Base-by-base conservation (phyloP, 1,139 yeast genomes). In the Suhomyces yuchorum region DNA sequence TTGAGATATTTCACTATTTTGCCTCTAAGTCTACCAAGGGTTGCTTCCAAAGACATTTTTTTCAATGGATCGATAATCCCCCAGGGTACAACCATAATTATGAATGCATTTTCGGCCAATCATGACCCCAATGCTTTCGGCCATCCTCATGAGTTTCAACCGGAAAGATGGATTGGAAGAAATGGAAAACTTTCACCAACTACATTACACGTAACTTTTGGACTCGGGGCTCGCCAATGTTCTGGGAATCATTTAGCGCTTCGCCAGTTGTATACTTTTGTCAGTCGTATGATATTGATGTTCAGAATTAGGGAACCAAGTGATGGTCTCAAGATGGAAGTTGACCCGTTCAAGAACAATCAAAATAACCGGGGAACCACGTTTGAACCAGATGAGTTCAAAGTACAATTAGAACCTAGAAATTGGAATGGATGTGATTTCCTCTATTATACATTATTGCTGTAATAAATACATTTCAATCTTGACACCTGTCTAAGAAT, bases 31-130 rank as follows among this genome's bases (percentile, higher is more conserved):
- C 67, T 87, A 30, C 92, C 95, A 0, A 67, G 93, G 48, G 68
- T 70, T 23, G 79, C 87, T 1, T 78, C 87, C 4, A 75, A 70
- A 43, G 72, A 70, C 18, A 75, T 86, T 9, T 35, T 53, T 0
- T 77, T 73, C 55, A 61, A 64, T 7, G 63, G 65, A 0, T 54
- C 68, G 0, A 50, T 65, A 0, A 79, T 86, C 9, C 92, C 92
- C 0, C 55, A 64, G 7, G 78, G 80, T 1, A 81, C 91, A 0
- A 71, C 75, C 0, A 56, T 86, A 42, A 68, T 84, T 39, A 80
- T 87, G 85, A 87, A 87, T 58, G 77, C 88, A 1, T 84, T 75
- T 67, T 83, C 86, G 1, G 92, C 86, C 1, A 85, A 87, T 58
- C 88, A 85, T 61, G 93, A 87, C 58, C 63, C 67, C 0, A 48